These are phyloP conservation scores for Veloboletus limbatus DNA, from an alignment of 1,284 basidiomycete genomes.

Conservation along the genomic window DNA sequence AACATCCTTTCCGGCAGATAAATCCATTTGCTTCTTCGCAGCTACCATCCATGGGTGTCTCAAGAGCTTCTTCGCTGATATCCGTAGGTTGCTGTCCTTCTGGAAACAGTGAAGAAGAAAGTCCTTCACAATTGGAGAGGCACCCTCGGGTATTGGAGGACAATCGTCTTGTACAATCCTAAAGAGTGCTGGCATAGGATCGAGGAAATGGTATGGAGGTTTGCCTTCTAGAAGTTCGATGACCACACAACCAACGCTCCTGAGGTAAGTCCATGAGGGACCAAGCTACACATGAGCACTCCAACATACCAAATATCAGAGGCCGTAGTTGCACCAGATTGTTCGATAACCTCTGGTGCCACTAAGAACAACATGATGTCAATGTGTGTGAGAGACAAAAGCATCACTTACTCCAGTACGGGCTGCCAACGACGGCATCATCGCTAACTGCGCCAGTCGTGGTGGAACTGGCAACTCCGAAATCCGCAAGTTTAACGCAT, in stretches of 20 bases:
- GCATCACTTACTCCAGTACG: slow-evolving; percentile 85
- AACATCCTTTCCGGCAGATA: slow-evolving; percentile 41
- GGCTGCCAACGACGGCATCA: slow-evolving; percentile 91
- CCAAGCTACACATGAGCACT: background rate
- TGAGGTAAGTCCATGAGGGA: slow-evolving; percentile 29
- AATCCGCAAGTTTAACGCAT: slow-evolving; percentile 93
- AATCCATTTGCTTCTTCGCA: slow-evolving; percentile 70
- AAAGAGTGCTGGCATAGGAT: slow-evolving; percentile 98
- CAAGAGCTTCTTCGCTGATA: slow-evolving; percentile 90
- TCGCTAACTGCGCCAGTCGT: slow-evolving; percentile 71
- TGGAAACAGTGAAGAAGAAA: slow-evolving; percentile 98
- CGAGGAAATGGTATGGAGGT: slow-evolving; percentile 93
- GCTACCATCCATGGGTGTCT: slow-evolving; percentile 95
- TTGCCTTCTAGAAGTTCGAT: slow-evolving; percentile 96
- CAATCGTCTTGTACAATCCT: slow-evolving; percentile 97
- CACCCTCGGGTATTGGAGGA: slow-evolving; percentile 93
- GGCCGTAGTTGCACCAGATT: slow-evolving; percentile 93
- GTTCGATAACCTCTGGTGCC: slow-evolving; percentile 98
- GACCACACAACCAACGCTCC: slow-evolving; percentile 94
- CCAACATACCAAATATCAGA: slow-evolving; percentile 87
- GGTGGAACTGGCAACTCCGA: slow-evolving; percentile 82
- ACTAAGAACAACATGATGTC: slow-evolving; percentile 45
- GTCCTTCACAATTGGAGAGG: slow-evolving; percentile 92
- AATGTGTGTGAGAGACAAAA: slow-evolving; percentile 17
- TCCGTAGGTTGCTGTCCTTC: slow-evolving; percentile 92